These are phyloP conservation scores for Cubamyces lactineus DNA, from an alignment of 768 basidiomycete genomes.

Conservation along the genomic window DNA sequence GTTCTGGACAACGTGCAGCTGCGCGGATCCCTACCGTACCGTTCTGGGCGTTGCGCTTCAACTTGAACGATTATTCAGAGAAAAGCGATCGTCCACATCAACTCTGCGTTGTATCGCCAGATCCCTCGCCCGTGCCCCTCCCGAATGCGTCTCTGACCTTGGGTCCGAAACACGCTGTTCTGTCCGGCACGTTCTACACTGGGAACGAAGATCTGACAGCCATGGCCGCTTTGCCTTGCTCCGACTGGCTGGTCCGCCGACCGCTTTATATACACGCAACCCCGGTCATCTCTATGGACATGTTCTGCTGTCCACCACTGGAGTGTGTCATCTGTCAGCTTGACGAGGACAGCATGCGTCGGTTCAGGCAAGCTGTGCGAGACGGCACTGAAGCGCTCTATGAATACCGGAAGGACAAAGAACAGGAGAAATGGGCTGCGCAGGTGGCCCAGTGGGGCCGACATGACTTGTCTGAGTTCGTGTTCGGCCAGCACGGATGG, in stretches of 20 bases:
- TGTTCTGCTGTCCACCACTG: background rate
- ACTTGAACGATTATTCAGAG: background rate
- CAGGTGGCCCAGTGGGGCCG: background rate
- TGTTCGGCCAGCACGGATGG: background rate
- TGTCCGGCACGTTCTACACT: background rate
- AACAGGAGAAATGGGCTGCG: background rate
- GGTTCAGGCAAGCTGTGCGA: background rate
- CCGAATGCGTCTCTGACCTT: background rate
- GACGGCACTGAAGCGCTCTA: background rate
- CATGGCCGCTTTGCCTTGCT: background rate
- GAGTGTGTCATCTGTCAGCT: background rate
- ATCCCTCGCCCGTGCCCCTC: background rate
- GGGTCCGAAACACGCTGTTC: background rate
- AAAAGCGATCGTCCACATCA: background rate
- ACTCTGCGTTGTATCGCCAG: background rate
- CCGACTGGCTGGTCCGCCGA: background rate
- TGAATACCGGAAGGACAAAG: background rate
- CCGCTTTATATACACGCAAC: background rate
- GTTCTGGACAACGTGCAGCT: background rate
- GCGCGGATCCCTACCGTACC: background rate
- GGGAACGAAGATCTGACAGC: background rate
- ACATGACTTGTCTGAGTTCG: background rate
- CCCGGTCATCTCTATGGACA: background rate
- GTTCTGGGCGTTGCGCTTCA: background rate
- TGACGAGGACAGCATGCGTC: background rate